A percentile compares a stretch with the other conserved stretches of the same genome.
phyloP scores from a whole-genome alignment of 495 filamentous ascomycete genomes.

The Bryoglossum gracile region DNA sequence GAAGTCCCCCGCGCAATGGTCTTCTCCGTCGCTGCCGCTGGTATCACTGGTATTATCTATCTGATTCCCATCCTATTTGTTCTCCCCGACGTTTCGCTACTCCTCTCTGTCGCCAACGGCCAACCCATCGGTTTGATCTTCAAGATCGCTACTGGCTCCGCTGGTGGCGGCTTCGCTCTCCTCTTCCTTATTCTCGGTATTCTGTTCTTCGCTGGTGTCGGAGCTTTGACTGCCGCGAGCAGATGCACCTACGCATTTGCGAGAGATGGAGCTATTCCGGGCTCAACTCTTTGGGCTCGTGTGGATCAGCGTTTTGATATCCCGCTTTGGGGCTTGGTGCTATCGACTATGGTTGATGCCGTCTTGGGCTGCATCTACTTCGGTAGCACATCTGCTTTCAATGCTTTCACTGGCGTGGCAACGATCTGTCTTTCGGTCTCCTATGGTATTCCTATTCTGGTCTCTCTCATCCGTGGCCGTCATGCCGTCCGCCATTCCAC shows the following conservation, averaged over 20 bases:
- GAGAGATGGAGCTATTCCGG: conserved; percentile 24
- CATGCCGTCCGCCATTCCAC: conserved; percentile 36
- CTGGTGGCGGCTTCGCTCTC: conserved; percentile 61
- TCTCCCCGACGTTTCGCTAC: conserved; percentile 43
- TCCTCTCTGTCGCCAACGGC: conserved; percentile 45
- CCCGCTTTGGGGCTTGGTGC: conserved; percentile 49
- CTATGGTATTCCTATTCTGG: conserved; percentile 57
- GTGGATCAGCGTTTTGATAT: conserved; percentile 50
- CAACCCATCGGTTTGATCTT: conserved; percentile 54
- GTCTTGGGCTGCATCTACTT: conserved; percentile 59
- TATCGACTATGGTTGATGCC: conserved; percentile 46
- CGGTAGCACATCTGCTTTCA: conserved; percentile 54
- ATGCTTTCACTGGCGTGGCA: conserved; percentile 59
- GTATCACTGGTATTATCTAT: conserved; percentile 53
- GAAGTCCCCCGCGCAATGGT: conserved; percentile 56
- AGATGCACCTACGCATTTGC: conserved; percentile 42
- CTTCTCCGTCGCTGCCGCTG: conserved; percentile 50
- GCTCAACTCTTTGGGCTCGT: conserved; percentile 54
- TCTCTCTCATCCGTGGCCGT: conserved; percentile 39
- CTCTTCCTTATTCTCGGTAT: conserved; percentile 68
- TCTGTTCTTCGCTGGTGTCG: conserved; percentile 52
- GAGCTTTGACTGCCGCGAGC: conserved; percentile 49
- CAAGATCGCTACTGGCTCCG: conserved; percentile 49
- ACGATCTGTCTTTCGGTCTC: conserved; percentile 57
- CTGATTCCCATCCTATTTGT: conserved; percentile 57